Percentiles rank a stretch among this genome's conserved stretches.
These are phyloP conservation scores for Amanita fuliginea DNA, from an alignment of 768 basidiomycete genomes.

Conservation along the genomic window DNA sequence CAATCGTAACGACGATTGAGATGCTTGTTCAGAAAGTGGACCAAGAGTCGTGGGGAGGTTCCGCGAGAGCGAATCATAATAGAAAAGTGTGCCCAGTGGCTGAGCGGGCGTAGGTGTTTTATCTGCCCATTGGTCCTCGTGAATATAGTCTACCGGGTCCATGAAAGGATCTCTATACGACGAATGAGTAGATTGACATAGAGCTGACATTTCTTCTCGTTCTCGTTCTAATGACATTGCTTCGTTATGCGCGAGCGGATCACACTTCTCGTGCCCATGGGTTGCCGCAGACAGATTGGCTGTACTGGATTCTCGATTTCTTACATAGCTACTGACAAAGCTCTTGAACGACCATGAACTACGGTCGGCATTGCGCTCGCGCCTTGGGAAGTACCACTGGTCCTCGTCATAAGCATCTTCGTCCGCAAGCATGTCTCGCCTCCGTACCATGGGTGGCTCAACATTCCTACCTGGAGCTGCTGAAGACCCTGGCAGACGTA, in stretches of 20 bases:
- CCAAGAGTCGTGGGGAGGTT: constrained; percentile 20
- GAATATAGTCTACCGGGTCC: neutral
- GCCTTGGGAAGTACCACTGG: constrained; percentile 23
- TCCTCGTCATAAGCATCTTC: constrained; percentile 54
- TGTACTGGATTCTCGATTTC: constrained; percentile 30
- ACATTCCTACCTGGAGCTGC: neutral
- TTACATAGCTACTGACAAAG: constrained; percentile 26
- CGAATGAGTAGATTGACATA: neutral
- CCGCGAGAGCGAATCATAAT: constrained; percentile 8
- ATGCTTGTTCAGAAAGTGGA: constrained; percentile 27
- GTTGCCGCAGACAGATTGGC: constrained; percentile 16
- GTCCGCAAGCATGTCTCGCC: constrained; percentile 70
- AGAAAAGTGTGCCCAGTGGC: neutral
- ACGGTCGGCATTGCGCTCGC: constrained; percentile 29
- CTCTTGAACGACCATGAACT: constrained; percentile 45
- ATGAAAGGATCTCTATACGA: neutral
- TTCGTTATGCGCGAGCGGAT: constrained; percentile 38
- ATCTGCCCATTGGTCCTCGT: neutral
- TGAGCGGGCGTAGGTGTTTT: neutral
- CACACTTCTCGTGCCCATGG: constrained; percentile 34
- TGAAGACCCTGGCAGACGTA: neutral
- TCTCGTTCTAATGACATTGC: constrained; percentile 14
- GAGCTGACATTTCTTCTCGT: neutral
- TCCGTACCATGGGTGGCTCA: constrained; percentile 14
- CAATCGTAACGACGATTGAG: constrained; percentile 20